Conservation (phyloP, 2,329 filamentous ascomycete genomes). For the Cryphonectria nitschkei region DNA sequence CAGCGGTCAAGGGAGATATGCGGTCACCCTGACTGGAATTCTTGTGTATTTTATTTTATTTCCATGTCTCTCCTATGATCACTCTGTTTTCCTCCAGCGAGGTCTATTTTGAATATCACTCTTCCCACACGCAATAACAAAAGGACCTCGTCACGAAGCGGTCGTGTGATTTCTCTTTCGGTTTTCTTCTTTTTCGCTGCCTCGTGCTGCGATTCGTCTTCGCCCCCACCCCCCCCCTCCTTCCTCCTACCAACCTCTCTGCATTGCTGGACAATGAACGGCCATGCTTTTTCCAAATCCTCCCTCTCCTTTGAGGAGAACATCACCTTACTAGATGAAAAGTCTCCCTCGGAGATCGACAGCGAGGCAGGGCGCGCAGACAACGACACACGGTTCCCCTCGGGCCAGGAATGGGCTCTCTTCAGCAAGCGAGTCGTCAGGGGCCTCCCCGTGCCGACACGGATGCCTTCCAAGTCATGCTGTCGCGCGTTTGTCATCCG, state of each 20-base stretch:
- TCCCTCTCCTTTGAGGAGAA: conserved; percentile 49
- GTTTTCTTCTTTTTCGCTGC: background rate
- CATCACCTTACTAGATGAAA: conserved; percentile 49
- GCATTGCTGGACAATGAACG: conserved; percentile 46
- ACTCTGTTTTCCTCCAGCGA: conserved; percentile 13
- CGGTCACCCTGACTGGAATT: background rate
- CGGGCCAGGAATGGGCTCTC: conserved; percentile 39
- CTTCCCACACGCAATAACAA: background rate
- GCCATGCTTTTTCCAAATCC: conserved; percentile 40
- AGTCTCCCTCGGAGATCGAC: conserved; percentile 48
- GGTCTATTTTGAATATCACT: conserved; percentile 15
- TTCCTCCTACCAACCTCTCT: background rate
- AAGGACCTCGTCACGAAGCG: background rate
- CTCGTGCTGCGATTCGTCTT: no score
- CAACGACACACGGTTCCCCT: conserved; percentile 40
- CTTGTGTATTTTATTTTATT: background rate
- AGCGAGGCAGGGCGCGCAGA: conserved; percentile 46
- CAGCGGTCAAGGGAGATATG: conserved; percentile 13
- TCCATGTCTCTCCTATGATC: conserved; percentile 10
- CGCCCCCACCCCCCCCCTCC: background rate
- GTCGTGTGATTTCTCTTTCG: background rate
- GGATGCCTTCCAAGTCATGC: conserved; percentile 26
- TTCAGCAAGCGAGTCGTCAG: conserved; percentile 32
- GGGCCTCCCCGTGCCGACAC: conserved; percentile 40
- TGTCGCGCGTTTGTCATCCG: conserved; percentile 41